phyloP scores from a whole-genome alignment of 352 stramenopile species.

The Blastocystis sp. region DNA sequence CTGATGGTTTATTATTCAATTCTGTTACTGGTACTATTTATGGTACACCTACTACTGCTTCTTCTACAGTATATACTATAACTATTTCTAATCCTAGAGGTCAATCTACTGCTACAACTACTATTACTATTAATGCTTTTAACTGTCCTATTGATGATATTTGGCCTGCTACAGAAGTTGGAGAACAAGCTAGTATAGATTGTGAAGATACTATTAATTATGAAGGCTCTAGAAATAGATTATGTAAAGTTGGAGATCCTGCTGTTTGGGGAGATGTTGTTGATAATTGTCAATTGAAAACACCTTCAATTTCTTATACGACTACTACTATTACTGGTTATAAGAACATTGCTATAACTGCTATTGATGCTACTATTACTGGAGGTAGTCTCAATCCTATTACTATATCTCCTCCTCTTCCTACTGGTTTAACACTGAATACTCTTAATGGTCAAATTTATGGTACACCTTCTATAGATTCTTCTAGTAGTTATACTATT shows the following conservation, averaged over 20 bases:
- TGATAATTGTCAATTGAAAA: constrained; percentile 26
- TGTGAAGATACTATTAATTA: constrained; percentile 5
- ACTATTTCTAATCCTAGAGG: background rate
- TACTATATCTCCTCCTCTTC: constrained; percentile 12
- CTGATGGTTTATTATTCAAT: constrained; percentile 26
- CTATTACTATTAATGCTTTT: constrained; percentile 16
- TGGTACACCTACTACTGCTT: constrained; percentile 12
- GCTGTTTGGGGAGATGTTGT: constrained; percentile 27
- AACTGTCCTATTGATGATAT: background rate
- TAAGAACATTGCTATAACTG: constrained; percentile 3
- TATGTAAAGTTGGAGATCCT: no score
- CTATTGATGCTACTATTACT: constrained; percentile 1
- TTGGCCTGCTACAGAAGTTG: constrained; percentile 13
- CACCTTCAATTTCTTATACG: constrained; percentile 3
- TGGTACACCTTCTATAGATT: constrained; percentile 10
- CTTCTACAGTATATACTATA: constrained; percentile 3
- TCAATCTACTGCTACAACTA: background rate
- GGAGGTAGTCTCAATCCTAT: constrained; percentile 25
- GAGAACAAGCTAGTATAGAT: constrained; percentile 9
- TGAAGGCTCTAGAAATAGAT: constrained; percentile 3
- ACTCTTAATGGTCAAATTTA: constrained; percentile 1
- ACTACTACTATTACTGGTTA: constrained; percentile 2
- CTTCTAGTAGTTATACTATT: constrained; percentile 11
- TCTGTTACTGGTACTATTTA: constrained; percentile 4
- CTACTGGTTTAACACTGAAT: constrained; percentile 20